Evolutionary conservation across 2,329 filamentous ascomycete genomes (phyloP).

Genomic region (Arthrinium phaeospermum): DNA sequence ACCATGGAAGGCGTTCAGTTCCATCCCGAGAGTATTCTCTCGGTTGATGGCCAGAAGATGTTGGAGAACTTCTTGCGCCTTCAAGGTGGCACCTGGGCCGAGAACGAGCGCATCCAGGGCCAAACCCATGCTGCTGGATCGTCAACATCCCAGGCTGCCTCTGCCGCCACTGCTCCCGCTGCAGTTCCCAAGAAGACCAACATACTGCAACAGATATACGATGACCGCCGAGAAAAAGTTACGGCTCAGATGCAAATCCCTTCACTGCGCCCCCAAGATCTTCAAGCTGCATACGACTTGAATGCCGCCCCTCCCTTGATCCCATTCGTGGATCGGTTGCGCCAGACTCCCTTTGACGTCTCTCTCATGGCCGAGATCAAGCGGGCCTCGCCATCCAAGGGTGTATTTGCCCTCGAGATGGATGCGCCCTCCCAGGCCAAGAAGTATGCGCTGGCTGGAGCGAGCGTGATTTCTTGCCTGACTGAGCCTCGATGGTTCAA

Average conservation of each 20-base stretch:
- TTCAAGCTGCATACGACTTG: conserved; percentile 86
- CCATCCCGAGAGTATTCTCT: conserved; percentile 96
- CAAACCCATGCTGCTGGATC: conserved; percentile 29
- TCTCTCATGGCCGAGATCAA: conserved; percentile 98
- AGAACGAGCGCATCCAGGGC: conserved; percentile 68
- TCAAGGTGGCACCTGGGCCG: conserved; percentile 89
- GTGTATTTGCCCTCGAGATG: conserved; percentile 85
- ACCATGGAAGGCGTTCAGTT: conserved; percentile 97
- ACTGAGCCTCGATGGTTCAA: conserved; percentile 99
- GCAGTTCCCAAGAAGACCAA: conserved; percentile 64
- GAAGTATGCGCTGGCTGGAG: conserved; percentile 90
- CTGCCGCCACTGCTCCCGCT: conserved; percentile 34
- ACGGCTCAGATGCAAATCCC: conserved; percentile 82
- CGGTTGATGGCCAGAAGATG: conserved; percentile 86
- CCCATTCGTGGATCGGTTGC: conserved; percentile 77
- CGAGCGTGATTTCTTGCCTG: conserved; percentile 96
- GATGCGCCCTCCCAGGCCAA: conserved; percentile 89
- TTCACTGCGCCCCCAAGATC: conserved; percentile 80
- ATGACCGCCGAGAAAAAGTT: conserved; percentile 76
- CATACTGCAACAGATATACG: conserved; percentile 91
- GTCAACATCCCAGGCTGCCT: conserved; percentile 33
- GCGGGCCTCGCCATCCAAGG: conserved; percentile 94
- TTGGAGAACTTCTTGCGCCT: conserved; percentile 89
- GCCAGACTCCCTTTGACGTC: conserved; percentile 84
- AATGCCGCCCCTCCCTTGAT: conserved; percentile 85